Evolutionary conservation across 2,329 filamentous ascomycete genomes (phyloP), one percentile per base, ranked within the genome.

Genomic region (Parastagonospora avenae): DNA sequence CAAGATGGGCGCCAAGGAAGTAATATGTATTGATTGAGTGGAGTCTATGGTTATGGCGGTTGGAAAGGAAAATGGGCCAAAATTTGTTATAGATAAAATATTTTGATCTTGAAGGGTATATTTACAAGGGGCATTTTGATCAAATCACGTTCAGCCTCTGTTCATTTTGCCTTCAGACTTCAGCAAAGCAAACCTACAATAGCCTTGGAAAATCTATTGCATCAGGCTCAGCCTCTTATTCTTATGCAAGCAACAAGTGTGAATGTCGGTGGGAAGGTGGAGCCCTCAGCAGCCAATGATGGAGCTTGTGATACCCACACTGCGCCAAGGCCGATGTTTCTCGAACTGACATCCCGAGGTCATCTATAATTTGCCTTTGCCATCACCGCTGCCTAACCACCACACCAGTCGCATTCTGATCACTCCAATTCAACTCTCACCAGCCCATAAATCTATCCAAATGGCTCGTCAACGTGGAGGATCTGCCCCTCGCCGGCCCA

Each of bases 381-480:
- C 38, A 29, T 47, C 29, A 50, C 46, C 46, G 41, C 43, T 40
- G 42, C 31, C 37, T 46, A 45, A 48, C 30, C 46, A 42, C 52
- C 47, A 35, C 41, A 19, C 42, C 41, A 38, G 42, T 33, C 38
- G 48, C 37, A 36, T 39, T 42, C 24, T 42, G 38, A 47, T 19
- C 36, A 44, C n/a, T 30, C 38, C 48, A 42, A 42, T 27, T 43
- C 19, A 32, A 19, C 51, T 29, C 31, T 37, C 48, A 28, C 8
- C 16, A 39, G 6, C 10, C 19, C n/a, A 8, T n/a, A n/a, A n/a
- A n/a, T 27, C 12, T 54, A 57, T 54, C 63, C 73, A 63, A 50
- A 80, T 81, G 79, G 72, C 79, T 73, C 79, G 79, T 62, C 76
- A 79, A 71, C 76, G 78, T 63, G 77, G 77, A 59, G 68, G 76